Evolutionary conservation across 768 basidiomycete species (phyloP).

Genomic region (Russula dissimulans): DNA sequence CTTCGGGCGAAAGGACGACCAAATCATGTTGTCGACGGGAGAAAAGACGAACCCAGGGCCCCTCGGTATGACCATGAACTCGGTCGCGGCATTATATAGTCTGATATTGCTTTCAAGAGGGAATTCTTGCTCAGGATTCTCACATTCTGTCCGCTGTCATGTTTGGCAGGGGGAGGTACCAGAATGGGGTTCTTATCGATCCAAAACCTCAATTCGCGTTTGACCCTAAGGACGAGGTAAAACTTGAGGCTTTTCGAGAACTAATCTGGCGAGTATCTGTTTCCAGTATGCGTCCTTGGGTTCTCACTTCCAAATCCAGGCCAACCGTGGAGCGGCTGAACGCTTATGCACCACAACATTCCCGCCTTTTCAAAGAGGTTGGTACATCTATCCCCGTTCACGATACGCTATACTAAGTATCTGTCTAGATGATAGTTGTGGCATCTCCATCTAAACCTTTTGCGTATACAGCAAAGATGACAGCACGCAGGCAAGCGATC

Average conservation of each 20-base stretch:
- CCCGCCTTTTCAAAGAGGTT: conserved; percentile 39
- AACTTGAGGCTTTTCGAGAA: conserved; percentile 22
- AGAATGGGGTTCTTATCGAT: conserved; percentile 28
- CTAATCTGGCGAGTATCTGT: conserved; percentile 10
- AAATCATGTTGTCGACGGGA: conserved; percentile 27
- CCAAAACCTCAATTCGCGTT: conserved; percentile 23
- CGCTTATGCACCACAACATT: conserved; percentile 35
- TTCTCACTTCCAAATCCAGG: conserved; percentile 23
- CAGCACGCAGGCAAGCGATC: conserved; percentile 30
- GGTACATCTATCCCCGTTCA: neutral
- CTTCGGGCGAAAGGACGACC: conserved; percentile 24
- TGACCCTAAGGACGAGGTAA: conserved; percentile 21
- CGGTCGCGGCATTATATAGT: neutral
- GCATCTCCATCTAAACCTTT: conserved; percentile 34
- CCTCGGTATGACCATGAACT: conserved; percentile 18
- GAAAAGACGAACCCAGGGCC: conserved; percentile 30
- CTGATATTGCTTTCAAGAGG: conserved; percentile 27
- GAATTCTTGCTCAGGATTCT: conserved; percentile 27
- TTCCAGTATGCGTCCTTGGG: neutral
- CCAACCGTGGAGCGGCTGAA: conserved; percentile 35
- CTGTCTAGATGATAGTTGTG: conserved; percentile 36
- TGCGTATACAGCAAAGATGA: conserved; percentile 34
- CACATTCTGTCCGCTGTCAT: conserved; percentile 25
- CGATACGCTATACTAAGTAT: neutral
- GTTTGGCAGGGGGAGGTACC: conserved; percentile 28